A percentile compares a stretch with the other conserved stretches of the same genome.
phyloP scores from a whole-genome alignment of 208 protist species.

The Tritrichomonas foetus region DNA sequence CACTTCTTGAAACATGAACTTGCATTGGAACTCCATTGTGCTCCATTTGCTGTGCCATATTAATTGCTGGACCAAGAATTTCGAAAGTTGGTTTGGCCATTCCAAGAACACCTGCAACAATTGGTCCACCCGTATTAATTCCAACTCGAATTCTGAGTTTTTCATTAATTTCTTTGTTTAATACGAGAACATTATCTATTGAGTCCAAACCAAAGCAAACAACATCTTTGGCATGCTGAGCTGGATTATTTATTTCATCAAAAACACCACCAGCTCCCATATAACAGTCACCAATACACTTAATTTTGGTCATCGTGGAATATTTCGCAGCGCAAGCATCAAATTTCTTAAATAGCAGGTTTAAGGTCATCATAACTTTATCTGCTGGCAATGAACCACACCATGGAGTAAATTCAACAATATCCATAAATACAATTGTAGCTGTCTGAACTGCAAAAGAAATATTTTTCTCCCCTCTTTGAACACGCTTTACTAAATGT shows the following conservation, averaged over 20 bases:
- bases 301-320: background rate
- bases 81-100: constrained; percentile 20
- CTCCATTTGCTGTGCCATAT: constrained; percentile 35
- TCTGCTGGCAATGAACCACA: background rate
- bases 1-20: background rate
- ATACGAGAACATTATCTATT: background rate
- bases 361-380: background rate
- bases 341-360: background rate
- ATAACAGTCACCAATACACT: constrained; percentile 32
- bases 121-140: background rate
- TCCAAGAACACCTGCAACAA: background rate
- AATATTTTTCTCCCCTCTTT: background rate
- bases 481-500: background rate
- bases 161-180: background rate
- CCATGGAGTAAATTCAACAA: background rate
- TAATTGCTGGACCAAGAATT: constrained; percentile 16
- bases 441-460: background rate
- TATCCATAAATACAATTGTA: background rate
- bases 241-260: background rate
- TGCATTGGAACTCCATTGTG: background rate
- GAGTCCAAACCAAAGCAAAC: background rate
- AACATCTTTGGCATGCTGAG: background rate
- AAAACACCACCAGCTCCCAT: constrained; percentile 30
- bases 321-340: background rate
- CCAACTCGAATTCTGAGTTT: background rate